Base-by-base conservation (phyloP, 2,329 filamentous ascomycete species). In the Fusarium newnesense region DNA sequence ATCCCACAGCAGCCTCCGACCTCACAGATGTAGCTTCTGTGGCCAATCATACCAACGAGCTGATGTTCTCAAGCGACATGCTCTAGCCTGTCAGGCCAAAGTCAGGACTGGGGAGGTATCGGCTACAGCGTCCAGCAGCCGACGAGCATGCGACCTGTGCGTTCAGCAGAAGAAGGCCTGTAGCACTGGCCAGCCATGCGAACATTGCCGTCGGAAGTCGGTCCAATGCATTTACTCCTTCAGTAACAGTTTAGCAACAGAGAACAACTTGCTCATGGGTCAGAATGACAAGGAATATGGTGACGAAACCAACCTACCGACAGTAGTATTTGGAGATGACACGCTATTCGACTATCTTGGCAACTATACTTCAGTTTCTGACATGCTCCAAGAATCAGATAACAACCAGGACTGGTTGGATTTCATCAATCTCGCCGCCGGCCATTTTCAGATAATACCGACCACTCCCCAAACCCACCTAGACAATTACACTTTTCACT, bases 101-200 rank as follows among this genome's bases (percentile, higher is more conserved):
- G 7, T 4, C 1, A 37, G 18, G 4, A 11, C 11, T 1, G 36
- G 59, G 6, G 18, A 24, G 3, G 0, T 4, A 9, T 30, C 5
- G 2, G 24, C 9, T 15, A 16, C 9, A 3, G 24, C 16, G 4
- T 42, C 36, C 2, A 28, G 36, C 2, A 40, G 13, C 18, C 60
- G 60, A 26, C 28, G 42, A n/a, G 60, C 60, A 28, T 63, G 60
- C 26, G 60, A 63, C 12, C 15, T 61, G 9, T 63, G 60, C 7
- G 42, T 42, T 1, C 57, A 30, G 4, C 60, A 64, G 16, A 64
- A 64, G 42, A 64, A 64, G 9, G 60, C 60, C 4, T 64, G 60
- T 2, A 64, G 42, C 30, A 24, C 21, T 42, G 56, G 60, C 0
- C 60, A 42, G 7, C 60, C 60, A 3, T 64, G 60, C 0, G 36